phyloP scores from a whole-genome alignment of 2,329 filamentous ascomycete genomes.

The Huntiella bhutanensis region DNA sequence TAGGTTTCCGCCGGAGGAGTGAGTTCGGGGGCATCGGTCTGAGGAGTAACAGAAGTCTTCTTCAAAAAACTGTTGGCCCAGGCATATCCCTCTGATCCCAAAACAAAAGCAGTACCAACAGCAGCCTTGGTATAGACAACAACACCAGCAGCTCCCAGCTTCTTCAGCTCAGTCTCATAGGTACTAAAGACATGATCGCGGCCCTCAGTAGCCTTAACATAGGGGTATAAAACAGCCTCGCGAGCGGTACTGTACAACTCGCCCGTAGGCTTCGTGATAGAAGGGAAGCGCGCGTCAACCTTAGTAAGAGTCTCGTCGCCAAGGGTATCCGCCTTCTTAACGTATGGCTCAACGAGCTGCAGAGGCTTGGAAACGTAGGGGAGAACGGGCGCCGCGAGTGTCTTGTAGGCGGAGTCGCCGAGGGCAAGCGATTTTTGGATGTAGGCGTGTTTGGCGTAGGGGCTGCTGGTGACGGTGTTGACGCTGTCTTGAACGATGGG shows the following conservation, averaged over 20 bases:
- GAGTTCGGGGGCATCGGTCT: background rate
- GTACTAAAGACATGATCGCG: constrained; percentile 41
- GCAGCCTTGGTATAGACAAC: constrained; percentile 53
- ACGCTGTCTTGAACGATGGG: constrained; percentile 67
- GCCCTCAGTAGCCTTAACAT: constrained; percentile 40
- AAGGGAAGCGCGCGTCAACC: constrained; percentile 52
- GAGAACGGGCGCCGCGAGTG: constrained; percentile 57
- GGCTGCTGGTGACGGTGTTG: constrained; percentile 21
- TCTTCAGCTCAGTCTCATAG: constrained; percentile 41
- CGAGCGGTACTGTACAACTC: constrained; percentile 49
- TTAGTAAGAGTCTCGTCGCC: constrained; percentile 52
- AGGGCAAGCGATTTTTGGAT: constrained; percentile 68
- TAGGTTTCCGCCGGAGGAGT: too few relatives aligned
- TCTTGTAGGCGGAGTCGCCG: constrained; percentile 55
- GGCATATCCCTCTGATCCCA: constrained; percentile 44
- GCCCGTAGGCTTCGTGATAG: constrained; percentile 55
- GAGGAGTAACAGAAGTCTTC: constrained; percentile 38
- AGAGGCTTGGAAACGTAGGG: constrained; percentile 55
- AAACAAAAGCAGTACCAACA: constrained; percentile 45
- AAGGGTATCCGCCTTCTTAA: constrained; percentile 60
- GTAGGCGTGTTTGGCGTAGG: constrained; percentile 64
- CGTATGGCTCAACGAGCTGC: constrained; percentile 67
- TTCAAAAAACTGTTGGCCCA: constrained; percentile 41
- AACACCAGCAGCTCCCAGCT: constrained; percentile 42
- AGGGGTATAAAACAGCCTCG: constrained; percentile 40